These are phyloP conservation scores for Lineolata rhizophorae DNA, from an alignment of 495 filamentous ascomycete species.

Conservation along the genomic window DNA sequence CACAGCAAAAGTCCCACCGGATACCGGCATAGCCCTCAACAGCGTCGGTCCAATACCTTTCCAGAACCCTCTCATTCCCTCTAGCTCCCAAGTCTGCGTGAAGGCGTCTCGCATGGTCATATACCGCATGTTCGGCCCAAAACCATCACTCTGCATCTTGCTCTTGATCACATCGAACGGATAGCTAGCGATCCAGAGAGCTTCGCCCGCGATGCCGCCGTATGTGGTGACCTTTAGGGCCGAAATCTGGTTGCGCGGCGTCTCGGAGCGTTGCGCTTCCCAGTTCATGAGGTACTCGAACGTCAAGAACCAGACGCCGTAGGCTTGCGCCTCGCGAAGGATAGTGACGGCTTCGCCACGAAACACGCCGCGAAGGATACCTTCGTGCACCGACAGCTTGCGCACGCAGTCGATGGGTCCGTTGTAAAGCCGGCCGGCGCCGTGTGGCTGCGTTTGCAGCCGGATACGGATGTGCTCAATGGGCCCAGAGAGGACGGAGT, in stretches of 20 bases:
- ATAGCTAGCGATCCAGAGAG: slow-evolving; percentile 78
- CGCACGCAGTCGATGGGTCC: slow-evolving; percentile 81
- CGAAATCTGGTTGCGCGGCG: slow-evolving; percentile 54
- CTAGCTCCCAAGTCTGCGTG: slow-evolving; percentile 50
- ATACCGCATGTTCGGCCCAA: slow-evolving; percentile 43
- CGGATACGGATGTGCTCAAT: slow-evolving; percentile 97
- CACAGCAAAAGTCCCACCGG: slow-evolving; percentile 87
- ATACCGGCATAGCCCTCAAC: slow-evolving; percentile 91
- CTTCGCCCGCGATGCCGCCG: slow-evolving; percentile 84
- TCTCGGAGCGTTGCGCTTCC: slow-evolving; percentile 52
- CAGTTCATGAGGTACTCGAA: slow-evolving; percentile 94
- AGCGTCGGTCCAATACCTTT: slow-evolving; percentile 87
- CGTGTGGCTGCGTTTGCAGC: slow-evolving; percentile 93
- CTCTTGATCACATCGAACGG: slow-evolving; percentile 96
- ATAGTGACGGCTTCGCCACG: slow-evolving; percentile 73
- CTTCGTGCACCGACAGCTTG: slow-evolving; percentile 45
- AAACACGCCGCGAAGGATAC: slow-evolving; percentile 52
- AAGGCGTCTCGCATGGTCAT: slow-evolving; percentile 79
- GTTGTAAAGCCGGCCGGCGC: slow-evolving; percentile 47
- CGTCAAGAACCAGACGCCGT: slow-evolving; percentile 82
- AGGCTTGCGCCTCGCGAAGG: slow-evolving; percentile 77
- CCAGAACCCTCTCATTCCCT: slow-evolving; percentile 80
- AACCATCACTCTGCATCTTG: slow-evolving; percentile 97
- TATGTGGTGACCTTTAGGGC: slow-evolving; percentile 75
- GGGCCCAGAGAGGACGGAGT: slow-evolving; percentile 67